Evolutionary conservation across 345 rosid genomes (phyloP).

Genomic region (Syzygium aqueum): DNA sequence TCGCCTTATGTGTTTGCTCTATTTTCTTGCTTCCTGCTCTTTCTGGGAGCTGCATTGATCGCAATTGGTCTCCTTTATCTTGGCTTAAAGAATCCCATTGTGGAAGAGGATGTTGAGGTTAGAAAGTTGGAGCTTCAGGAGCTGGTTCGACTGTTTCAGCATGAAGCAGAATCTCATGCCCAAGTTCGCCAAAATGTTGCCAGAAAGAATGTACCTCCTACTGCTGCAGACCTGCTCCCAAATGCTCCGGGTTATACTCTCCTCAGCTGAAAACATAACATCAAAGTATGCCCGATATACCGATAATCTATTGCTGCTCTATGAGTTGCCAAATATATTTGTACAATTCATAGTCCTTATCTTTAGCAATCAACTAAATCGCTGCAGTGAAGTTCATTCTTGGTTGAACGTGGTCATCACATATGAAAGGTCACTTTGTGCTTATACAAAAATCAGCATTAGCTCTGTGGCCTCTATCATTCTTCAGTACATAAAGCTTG

Average conservation of each 20-base stretch:
- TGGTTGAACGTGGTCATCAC: neutral
- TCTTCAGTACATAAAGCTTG: neutral
- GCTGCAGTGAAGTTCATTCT: neutral
- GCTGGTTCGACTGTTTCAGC: conserved; percentile 48
- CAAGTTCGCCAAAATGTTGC: conserved; percentile 31
- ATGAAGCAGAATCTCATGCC: conserved; percentile 57
- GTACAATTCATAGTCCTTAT: neutral
- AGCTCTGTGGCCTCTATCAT: neutral
- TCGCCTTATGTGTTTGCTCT: conserved; percentile 37
- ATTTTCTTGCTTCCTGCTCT: conserved; percentile 32
- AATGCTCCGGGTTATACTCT: conserved; percentile 35
- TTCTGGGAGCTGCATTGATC: conserved; percentile 31
- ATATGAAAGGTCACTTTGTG: neutral
- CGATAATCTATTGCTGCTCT: neutral
- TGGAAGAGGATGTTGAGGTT: conserved; percentile 34
- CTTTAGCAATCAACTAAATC: neutral
- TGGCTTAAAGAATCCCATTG: conserved; percentile 40
- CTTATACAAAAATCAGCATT: neutral
- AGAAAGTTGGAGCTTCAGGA: conserved; percentile 48
- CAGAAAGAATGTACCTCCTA: conserved; percentile 22
- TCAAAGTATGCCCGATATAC: neutral
- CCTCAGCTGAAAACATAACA: conserved; percentile 15
- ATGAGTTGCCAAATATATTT: neutral
- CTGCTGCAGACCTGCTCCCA: conserved; percentile 21
- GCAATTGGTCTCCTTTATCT: conserved; percentile 38